Evolutionary conservation across 768 basidiomycete genomes (phyloP), one percentile per base, ranked within the genome.

Genomic region (Dioszegia hungarica): DNA sequence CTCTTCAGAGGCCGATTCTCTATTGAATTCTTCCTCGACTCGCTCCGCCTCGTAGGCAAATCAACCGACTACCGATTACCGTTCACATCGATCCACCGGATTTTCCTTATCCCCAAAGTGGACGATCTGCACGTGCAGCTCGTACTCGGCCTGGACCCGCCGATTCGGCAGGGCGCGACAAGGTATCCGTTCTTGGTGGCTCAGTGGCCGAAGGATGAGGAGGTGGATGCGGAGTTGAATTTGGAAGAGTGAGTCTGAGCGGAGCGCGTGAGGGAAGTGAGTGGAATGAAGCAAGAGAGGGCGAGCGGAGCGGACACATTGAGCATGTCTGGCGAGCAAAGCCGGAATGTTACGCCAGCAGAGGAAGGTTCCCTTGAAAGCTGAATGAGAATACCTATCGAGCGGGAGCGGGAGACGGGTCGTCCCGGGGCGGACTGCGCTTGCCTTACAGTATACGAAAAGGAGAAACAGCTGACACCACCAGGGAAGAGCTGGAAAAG

Each of bases 31-130:
- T 97, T 90, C 81, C 85, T 85, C 24, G 89, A 89, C 51, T 98
- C 92, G 79, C 76, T 99, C 71, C 86, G 95, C 39, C 79, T 98
- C 29, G 87, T 92, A n/a, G 95, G 95, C 50, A 95, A 97, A 78
- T 97, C 93, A 1, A 98, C 98, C 77, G 95, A 99, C 77, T 99
- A 99, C 82, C 92, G 97, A 78, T 90, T 99, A 56, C 81, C 89
- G 22, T 95, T 93, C 77, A 81, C 83, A 34, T 88, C 87, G 61
- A 90, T 99, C 64, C 85, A 88, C 22, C 82, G 84, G 56, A 78
- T 98, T 9, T 99, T 98, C 81, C 80, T 98, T 22, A 80, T 99
- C 4, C 95, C 95, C 15, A 94, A 95, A 73, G 75, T 79, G 22
- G 95, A 99, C 69, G 95, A 98, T 63, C 84, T 89, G 51, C 94